Evolutionary conservation across 352 stramenopile species (phyloP).

Genomic region (Phytophthora syringae): DNA sequence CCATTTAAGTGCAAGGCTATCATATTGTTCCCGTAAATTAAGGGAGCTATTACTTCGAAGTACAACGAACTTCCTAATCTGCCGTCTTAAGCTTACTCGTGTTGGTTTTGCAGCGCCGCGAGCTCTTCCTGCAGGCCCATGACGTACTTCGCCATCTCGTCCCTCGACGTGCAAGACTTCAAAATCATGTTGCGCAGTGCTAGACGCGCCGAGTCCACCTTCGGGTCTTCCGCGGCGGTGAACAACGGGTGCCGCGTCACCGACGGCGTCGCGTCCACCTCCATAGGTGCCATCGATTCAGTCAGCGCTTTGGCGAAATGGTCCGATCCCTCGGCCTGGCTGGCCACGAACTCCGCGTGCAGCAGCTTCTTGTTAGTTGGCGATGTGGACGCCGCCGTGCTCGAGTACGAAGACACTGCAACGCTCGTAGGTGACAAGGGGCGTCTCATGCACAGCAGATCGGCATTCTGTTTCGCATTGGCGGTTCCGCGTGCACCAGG

Average conservation of each 20-base stretch:
- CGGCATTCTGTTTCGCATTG: slow-evolving; percentile 14
- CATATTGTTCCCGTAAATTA: slow-evolving; percentile 21
- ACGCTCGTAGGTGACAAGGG: slow-evolving; percentile 49
- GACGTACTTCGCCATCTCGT: slow-evolving; percentile 66
- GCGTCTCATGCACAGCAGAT: slow-evolving; percentile 31
- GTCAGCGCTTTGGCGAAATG: slow-evolving; percentile 18
- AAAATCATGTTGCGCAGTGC: slow-evolving; percentile 59
- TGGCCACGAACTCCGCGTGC: slow-evolving; percentile 38
- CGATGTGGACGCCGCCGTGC: slow-evolving; percentile 49
- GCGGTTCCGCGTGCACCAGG: slow-evolving; percentile 12
- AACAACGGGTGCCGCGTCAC: slow-evolving; percentile 45
- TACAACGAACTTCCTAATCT: slow-evolving; percentile 23
- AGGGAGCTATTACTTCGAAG: no score
- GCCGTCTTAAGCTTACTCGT: slow-evolving; percentile 24
- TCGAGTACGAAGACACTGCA: slow-evolving; percentile 47
- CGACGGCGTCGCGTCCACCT: slow-evolving; percentile 19
- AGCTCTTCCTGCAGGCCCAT: slow-evolving; percentile 63
- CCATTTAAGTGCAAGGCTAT: slow-evolving; percentile 11
- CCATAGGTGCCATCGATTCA: slow-evolving; percentile 12
- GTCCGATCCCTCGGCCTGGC: slow-evolving; percentile 11
- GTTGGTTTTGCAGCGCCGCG: slow-evolving; percentile 45
- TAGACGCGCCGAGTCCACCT: slow-evolving; percentile 44
- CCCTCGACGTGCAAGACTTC: slow-evolving; percentile 52
- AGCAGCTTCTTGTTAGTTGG: slow-evolving; percentile 54
- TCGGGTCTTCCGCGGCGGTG: slow-evolving; percentile 27